Evolutionary conservation across 2,329 filamentous ascomycete genomes (phyloP), one percentile per base, ranked within the genome.

Genomic region (Penicillium sclerotiorum): DNA sequence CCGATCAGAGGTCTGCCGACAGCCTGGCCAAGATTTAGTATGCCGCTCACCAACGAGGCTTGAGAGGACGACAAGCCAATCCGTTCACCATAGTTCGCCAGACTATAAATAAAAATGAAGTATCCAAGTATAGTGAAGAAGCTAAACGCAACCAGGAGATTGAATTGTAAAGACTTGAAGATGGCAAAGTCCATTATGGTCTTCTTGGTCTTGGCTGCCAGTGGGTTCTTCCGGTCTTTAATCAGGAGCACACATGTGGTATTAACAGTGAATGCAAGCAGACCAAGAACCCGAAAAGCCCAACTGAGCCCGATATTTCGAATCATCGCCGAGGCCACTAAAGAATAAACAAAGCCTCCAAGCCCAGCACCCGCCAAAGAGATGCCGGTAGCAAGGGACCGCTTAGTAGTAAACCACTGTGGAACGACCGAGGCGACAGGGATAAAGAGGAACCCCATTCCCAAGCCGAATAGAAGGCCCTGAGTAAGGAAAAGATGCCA

Each of bases 21-120:
- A 18, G 73, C 80, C 56, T 84, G 79, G 0, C 83, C 82, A 1
- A 85, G 63, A 57, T 83, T 86, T 37, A 86, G 67, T 13, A 86
- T 58, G 0, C 82, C 83, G 5, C 77, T 77, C 2, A 84, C 73
- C 13, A 81, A 71, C 1, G 77, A 75, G 1, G 79, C 83, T 60
- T 86, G 82, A 5, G 75, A 66, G 2, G 78, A 68, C 1, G 72
- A 72, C 5, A 86, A 72, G 0, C 83, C 82, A 32, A 85, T 75
- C 0, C 74, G 73, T 2, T 73, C 68, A 1, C 80, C 81, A 60
- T 83, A 86, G 50, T 78, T 80, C 0, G 84, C 79, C 18, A 86
- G 66, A 2, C 77, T 81, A 68, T 83, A 86, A 2, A 85, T 72
- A 2, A 86, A 65, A 2, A 81, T 78, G 9, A 84, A 77, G 55